phyloP scores from a whole-genome alignment of 441 rosid species.

The Syzygium syzygioides region DNA sequence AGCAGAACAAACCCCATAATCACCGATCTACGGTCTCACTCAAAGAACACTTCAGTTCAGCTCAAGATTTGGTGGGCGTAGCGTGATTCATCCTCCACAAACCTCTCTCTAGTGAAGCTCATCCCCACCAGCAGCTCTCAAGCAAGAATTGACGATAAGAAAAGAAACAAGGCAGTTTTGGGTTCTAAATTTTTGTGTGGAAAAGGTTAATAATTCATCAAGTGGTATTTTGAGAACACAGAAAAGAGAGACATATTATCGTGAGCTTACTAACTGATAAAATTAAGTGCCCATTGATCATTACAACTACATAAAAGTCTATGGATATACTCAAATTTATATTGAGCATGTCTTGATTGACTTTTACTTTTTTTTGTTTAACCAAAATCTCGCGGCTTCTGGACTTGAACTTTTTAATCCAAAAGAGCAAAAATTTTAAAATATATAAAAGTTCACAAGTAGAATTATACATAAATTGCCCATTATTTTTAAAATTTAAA shows the following conservation, averaged over 20 bases:
- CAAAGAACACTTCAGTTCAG: conserved; percentile 19
- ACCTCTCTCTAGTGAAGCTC: no score
- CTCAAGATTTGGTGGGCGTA: conserved; percentile 14
- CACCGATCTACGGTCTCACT: not conserved
- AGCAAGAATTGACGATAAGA: no score
- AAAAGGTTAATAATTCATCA: not conserved
- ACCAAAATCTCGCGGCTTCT: not conserved
- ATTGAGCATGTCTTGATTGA: not conserved
- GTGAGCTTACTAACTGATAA: not conserved
- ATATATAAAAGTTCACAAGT: not conserved
- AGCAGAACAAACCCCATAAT: not conserved
- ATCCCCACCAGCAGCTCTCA: no score
- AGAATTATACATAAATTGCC: not conserved
- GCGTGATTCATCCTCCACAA: conserved; percentile 4
- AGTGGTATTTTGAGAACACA: not conserved
- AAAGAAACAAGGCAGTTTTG: no score
- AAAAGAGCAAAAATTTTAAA: not conserved
- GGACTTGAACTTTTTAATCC: not conserved
- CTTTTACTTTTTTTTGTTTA: not conserved
- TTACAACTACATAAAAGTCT: not conserved
- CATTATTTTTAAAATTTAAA: not conserved
- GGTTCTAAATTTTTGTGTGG: no score
- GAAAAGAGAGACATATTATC: conserved; percentile 8
- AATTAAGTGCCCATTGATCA: not conserved
- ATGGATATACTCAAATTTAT: not conserved